phyloP scores from a whole-genome alignment of 2,329 filamentous ascomycete species.

The Dothiorella sarmentorum region DNA sequence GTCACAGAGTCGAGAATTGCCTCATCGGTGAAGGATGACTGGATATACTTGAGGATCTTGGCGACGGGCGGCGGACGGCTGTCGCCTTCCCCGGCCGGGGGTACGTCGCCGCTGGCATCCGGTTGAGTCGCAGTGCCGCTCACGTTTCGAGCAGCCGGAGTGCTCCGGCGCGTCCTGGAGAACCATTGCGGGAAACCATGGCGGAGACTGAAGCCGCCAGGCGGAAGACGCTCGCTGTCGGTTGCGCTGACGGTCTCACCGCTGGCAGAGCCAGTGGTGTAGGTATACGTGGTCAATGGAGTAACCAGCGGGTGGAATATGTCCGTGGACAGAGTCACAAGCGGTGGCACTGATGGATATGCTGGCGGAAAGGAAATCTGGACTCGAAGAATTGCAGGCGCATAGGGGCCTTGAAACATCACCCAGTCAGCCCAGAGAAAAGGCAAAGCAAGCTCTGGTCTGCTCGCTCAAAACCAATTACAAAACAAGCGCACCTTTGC shows the following conservation, averaged over 20 bases:
- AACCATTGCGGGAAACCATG: slow-evolving; percentile 94
- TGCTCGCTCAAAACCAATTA: slow-evolving; percentile 13
- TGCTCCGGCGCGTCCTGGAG: slow-evolving; percentile 40
- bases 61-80: slow-evolving; percentile 26
- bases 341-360: slow-evolving; percentile 75
- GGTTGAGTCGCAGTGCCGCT: slow-evolving; percentile 28
- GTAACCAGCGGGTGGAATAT: slow-evolving; percentile 94
- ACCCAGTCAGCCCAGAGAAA: slow-evolving; percentile 15
- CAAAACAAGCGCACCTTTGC: slow-evolving; percentile 61
- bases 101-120: slow-evolving; percentile 11
- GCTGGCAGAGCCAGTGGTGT: slow-evolving; percentile 70
- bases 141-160: slow-evolving; percentile 15
- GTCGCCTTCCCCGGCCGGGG: slow-evolving; percentile 18
- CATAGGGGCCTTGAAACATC: slow-evolving; percentile 69
- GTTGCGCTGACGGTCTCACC: slow-evolving; percentile 76
- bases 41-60: slow-evolving; percentile 75
- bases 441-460: background rate
- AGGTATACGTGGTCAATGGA: slow-evolving; percentile 90
- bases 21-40: slow-evolving; percentile 76
- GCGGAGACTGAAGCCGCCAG: slow-evolving; percentile 83
- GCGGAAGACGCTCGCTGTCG: slow-evolving; percentile 77
- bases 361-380: slow-evolving; percentile 80
- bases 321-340: slow-evolving; percentile 85
- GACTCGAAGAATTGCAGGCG: slow-evolving; percentile 82
- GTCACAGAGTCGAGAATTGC: slow-evolving; percentile 73